A percentile compares a stretch with the other conserved stretches of the same genome.
phyloP scores from a whole-genome alignment of 2,329 filamentous ascomycete species.

The Meredithiella fracta region DNA sequence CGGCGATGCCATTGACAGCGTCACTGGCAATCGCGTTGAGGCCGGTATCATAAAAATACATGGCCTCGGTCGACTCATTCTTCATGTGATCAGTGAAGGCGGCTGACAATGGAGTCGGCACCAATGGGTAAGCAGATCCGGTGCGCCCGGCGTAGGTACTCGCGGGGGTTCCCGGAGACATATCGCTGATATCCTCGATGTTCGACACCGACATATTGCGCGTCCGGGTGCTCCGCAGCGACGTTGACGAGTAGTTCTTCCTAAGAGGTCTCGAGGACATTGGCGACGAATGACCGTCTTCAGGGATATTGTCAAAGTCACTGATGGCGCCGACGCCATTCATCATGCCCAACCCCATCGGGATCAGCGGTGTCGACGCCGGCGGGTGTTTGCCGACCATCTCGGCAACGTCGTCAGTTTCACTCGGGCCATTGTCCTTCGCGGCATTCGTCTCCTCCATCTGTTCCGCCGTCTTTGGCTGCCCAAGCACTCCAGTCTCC shows the following conservation, averaged over 20 bases:
- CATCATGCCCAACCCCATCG: slow-evolving; percentile 1
- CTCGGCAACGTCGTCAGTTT: slow-evolving; percentile 3
- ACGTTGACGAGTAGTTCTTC: slow-evolving; percentile 57
- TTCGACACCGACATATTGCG: slow-evolving; percentile 55
- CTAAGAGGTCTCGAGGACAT: slow-evolving; percentile 34
- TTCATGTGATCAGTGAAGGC: slow-evolving; percentile 43
- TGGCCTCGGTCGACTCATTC: slow-evolving; percentile 45
- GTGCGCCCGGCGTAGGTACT: slow-evolving; percentile 39
- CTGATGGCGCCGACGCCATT: slow-evolving; percentile 10
- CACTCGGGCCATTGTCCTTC: slow-evolving; percentile 1
- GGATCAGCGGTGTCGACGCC: slow-evolving; percentile 8
- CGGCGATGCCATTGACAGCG: slow-evolving; percentile 1
- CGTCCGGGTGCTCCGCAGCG: slow-evolving; percentile 52
- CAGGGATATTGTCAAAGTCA: slow-evolving; percentile 15
- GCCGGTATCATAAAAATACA: slow-evolving; percentile 70
- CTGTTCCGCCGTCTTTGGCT: background rate
- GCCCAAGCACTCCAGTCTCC: background rate
- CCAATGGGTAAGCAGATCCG: slow-evolving; percentile 36
- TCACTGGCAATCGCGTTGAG: slow-evolving; percentile 36
- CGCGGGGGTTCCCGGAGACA: slow-evolving; percentile 58
- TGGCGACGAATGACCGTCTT: slow-evolving; percentile 30
- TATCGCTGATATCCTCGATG: slow-evolving; percentile 44
- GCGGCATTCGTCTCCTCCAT: background rate
- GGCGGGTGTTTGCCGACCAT: slow-evolving; percentile 9
- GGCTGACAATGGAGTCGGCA: slow-evolving; percentile 51